phyloP scores from a whole-genome alignment of 2,329 filamentous ascomycete genomes.

The Cercospora brassicicola region DNA sequence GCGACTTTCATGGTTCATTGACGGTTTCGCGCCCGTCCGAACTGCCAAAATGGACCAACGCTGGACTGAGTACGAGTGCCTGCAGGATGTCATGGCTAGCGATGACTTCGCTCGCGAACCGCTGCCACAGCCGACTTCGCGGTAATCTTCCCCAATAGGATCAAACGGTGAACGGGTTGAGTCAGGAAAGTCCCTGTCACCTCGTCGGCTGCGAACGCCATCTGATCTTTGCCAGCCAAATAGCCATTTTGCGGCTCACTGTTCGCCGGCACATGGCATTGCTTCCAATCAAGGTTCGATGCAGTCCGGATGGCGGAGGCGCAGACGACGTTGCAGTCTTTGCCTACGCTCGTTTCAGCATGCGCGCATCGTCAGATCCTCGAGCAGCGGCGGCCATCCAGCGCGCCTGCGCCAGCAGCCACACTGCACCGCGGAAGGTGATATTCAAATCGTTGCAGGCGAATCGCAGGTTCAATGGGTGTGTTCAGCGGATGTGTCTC shows the following conservation, averaged over 20 bases:
- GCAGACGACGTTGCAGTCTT: not conserved
- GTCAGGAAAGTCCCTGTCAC: not conserved
- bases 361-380: not conserved
- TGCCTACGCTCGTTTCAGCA: not conserved
- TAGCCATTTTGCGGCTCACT: not conserved
- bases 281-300: not conserved
- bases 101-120: not conserved
- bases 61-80: not conserved
- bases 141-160: not conserved
- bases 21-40: not conserved
- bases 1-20: not conserved
- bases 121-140: not conserved
- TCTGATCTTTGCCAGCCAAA: not conserved
- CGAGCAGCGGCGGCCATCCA: not conserved
- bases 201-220: not conserved
- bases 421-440: not conserved
- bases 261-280: not conserved
- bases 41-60: not conserved
- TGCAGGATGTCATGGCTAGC: not conserved
- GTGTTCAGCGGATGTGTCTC: conserved; percentile 24
- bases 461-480: conserved; percentile 14
- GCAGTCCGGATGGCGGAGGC: not conserved
- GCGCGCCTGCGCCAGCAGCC: not conserved
- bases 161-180: conserved; percentile 7
- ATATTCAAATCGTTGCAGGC: not conserved